A percentile compares a stretch with the other conserved stretches of the same genome.
Conservation (phyloP, 306 rosid genomes). For the Sindora glabra region DNA sequence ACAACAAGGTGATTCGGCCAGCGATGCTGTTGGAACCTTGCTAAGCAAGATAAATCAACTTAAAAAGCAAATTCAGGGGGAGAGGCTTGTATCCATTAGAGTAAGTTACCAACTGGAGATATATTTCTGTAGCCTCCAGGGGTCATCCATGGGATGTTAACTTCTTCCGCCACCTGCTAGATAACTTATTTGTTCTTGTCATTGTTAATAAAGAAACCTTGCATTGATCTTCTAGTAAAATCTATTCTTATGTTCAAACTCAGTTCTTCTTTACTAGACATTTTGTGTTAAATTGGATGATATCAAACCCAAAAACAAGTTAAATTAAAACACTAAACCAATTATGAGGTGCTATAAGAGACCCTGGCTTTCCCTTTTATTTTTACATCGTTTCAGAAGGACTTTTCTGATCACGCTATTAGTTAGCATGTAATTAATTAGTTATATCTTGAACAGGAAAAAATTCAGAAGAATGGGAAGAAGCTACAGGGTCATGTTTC, state of each 20-base stretch:
- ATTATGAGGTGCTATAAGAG: neutral
- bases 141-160: neutral
- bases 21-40: constrained; percentile 40
- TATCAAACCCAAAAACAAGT: neutral
- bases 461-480: constrained; percentile 55
- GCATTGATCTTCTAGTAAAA: neutral
- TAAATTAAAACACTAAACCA: neutral
- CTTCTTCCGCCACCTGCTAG: neutral
- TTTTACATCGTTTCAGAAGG: constrained; percentile 4
- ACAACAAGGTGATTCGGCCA: constrained; percentile 31
- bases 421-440: constrained; percentile 7
- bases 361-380: neutral
- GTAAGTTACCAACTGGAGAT: constrained; percentile 28
- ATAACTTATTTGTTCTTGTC: neutral
- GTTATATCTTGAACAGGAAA: constrained; percentile 45
- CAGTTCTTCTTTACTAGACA: neutral
- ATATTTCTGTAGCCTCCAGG: neutral
- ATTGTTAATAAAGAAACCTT: neutral
- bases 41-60: constrained; percentile 57
- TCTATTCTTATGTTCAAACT: neutral
- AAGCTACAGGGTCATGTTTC: constrained; percentile 43
- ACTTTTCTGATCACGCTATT: constrained; percentile 9
- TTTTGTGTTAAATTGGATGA: neutral
- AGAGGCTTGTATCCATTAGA: constrained; percentile 45
- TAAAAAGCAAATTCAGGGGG: constrained; percentile 67